Conservation (phyloP, 805 yeast genomes). For the Candida nitratophila region DNA sequence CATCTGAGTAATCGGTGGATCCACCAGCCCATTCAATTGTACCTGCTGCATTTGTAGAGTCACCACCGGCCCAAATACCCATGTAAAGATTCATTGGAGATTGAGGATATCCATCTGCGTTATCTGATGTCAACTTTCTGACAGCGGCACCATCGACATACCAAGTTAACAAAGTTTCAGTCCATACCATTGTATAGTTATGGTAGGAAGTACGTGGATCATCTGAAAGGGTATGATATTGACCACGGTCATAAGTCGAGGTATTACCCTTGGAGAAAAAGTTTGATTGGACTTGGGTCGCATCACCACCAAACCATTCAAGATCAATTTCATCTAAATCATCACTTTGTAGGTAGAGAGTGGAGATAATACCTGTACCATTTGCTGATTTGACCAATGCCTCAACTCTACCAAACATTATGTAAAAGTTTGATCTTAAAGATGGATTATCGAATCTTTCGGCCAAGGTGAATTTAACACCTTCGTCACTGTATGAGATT, state of each 20-base stretch:
- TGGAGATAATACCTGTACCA: conserved; percentile 75
- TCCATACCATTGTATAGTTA: conserved; percentile 85
- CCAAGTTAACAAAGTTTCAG: conserved; percentile 58
- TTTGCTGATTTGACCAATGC: conserved; percentile 63
- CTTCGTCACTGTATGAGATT: conserved; percentile 43
- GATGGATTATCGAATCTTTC: conserved; percentile 73
- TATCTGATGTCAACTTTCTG: conserved; percentile 50
- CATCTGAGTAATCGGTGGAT: conserved; percentile 50
- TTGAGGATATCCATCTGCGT: conserved; percentile 77
- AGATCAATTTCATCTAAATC: conserved; percentile 86
- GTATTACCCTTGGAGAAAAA: conserved; percentile 79
- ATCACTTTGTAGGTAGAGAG: conserved; percentile 74
- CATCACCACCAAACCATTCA: conserved; percentile 83
- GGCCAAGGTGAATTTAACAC: conserved; percentile 54
- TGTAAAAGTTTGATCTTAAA: conserved; percentile 67
- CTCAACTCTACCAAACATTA: conserved; percentile 85
- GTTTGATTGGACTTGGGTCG: conserved; percentile 66
- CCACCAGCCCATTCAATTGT: conserved; percentile 87
- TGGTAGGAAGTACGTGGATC: conserved; percentile 56
- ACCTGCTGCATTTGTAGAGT: conserved; percentile 53
- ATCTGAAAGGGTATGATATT: conserved; percentile 48
- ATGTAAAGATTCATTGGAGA: conserved; percentile 71
- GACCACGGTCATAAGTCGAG: conserved; percentile 74
- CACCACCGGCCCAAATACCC: conserved; percentile 85
- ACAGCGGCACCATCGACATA: conserved; percentile 61